Evolutionary conservation across 2,329 filamentous ascomycete species (phyloP), one percentile per base, ranked within the genome.

Genomic region (Helminthosporium solani): DNA sequence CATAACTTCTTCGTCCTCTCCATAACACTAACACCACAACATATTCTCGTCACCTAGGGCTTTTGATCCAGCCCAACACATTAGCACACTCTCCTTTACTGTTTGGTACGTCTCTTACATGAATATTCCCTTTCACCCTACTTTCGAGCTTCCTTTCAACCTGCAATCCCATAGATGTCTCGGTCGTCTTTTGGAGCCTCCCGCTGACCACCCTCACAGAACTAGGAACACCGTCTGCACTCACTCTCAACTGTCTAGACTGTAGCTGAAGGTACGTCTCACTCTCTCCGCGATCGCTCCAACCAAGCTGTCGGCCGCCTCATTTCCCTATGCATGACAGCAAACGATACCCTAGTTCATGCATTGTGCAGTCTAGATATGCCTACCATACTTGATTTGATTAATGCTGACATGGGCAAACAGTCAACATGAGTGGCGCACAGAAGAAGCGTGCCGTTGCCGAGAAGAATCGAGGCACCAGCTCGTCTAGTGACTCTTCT

Each of bases 401-500:
- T 23, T 49, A 53, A 36, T 46, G 38, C 58, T 66, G 48, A 64
- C 49, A 47, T 42, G 47, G 33, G 37, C 30, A 44, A 64, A 50
- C 50, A 39, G 49, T 42, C 48, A 52, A 44, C 33, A 75, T 75
- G 73, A 69, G 57, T 18, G 68, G 67, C 33, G 58, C 71, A 35
- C 36, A 57, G 1, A 73, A 71, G 62, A 59, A 60, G 35, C 66
- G 61, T 34, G 60, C 59, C 9, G 52, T 66, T 44, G 49, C 54
- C 16, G 60, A 71, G 58, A 57, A 61, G 39, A 49, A 60, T 27
- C 28, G 33, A 39, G 41, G 47, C 20, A 47, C 60, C 20, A 55
- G 52, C 38, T 68, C 64, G 25, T 58, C 60, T 20, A 49, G 53
- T 21, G 53, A 63, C 42, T 61, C 61, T 1, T 57, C 61, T 2